A percentile compares a stretch with the other conserved stretches of the same genome.
Conservation (phyloP, 2,329 filamentous ascomycete genomes). For the Aspergillus sp. region DNA sequence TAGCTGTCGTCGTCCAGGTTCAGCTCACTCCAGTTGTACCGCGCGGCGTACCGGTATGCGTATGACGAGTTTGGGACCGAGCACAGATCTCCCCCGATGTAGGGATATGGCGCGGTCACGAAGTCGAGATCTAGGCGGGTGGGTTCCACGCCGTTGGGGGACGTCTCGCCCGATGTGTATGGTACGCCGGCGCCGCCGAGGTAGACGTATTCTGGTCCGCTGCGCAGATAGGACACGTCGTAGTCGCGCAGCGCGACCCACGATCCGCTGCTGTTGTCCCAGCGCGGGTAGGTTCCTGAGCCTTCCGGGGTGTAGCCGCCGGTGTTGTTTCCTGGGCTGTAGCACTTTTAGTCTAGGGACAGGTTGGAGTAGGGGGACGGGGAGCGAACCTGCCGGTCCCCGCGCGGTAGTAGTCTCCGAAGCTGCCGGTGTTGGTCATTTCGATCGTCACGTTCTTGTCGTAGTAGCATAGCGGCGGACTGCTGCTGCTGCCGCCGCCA, state of each 20-base stretch:
- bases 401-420: neutral
- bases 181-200: neutral
- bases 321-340: neutral
- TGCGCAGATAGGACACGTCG: neutral
- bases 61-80: neutral
- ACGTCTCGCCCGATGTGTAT: neutral
- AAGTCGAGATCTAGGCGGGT: neutral
- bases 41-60: neutral
- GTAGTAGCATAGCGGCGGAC: neutral
- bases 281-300: constrained; percentile 3
- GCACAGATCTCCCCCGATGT: neutral
- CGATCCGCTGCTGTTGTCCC: constrained; percentile 6
- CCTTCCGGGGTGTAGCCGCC: constrained; percentile 6
- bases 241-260: neutral
- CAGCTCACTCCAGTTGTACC: neutral
- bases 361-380: neutral
- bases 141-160: neutral
- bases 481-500: neutral
- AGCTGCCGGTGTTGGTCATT: neutral
- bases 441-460: neutral
- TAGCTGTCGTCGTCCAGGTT: neutral
- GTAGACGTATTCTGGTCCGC: neutral
- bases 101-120: neutral
- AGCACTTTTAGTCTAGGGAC: no score
- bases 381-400: neutral